These are phyloP conservation scores for Thielaviopsis populi DNA, from an alignment of 2,329 filamentous ascomycete genomes.

Conservation along the genomic window DNA sequence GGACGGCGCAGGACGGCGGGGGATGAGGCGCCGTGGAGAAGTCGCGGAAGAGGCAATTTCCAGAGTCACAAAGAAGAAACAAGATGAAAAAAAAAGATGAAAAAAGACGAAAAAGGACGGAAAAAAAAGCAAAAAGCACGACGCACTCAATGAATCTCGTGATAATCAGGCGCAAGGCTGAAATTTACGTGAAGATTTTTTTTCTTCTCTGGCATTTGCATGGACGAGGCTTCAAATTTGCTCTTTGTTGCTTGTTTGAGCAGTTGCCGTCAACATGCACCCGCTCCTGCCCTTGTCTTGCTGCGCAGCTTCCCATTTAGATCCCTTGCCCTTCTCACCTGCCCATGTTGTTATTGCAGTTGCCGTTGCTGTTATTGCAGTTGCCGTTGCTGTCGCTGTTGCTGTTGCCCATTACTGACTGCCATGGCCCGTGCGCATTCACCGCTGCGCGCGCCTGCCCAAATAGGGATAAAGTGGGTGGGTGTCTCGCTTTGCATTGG, in stretches of 20 bases:
- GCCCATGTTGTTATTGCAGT: background rate
- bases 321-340: background rate
- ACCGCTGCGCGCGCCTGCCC: background rate
- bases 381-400: slow-evolving; percentile 4
- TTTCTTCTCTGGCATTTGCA: background rate
- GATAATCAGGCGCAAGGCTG: background rate
- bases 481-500: background rate
- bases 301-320: background rate
- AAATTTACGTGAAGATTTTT: background rate
- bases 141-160: background rate
- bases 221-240: background rate
- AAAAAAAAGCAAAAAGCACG: background rate
- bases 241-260: background rate
- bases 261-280: background rate
- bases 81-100: background rate
- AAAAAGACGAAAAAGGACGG: background rate
- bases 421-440: background rate
- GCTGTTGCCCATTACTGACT: background rate
- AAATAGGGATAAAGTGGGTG: slow-evolving; percentile 13
- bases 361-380: background rate
- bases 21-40: background rate
- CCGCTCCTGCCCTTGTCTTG: background rate
- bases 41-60: background rate
- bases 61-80: background rate
- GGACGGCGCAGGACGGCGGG: no score